phyloP scores from a whole-genome alignment of 1,284 basidiomycete genomes.

The Tranzscheliella williamsii region DNA sequence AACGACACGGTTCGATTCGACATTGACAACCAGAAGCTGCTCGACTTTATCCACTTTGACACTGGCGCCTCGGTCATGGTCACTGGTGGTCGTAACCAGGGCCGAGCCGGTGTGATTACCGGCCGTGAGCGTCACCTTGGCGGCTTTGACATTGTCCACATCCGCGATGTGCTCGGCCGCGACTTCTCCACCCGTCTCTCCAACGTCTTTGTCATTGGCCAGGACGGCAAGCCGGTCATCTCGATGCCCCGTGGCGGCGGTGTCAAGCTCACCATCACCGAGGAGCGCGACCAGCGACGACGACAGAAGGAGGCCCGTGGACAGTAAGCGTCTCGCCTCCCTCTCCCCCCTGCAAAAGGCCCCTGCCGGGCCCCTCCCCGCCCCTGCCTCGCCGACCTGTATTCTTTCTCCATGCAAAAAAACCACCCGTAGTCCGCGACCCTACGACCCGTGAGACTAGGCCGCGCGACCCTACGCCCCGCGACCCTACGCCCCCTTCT shows the following conservation, averaged over 20 bases:
- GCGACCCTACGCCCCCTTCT: no score
- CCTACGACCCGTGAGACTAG: no score
- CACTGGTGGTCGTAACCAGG: constrained; percentile 99
- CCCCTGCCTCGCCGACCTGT: no score
- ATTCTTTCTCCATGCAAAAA: no score
- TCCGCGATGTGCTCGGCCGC: constrained; percentile 91
- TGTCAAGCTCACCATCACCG: constrained; percentile 74
- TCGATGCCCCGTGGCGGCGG: constrained; percentile 98
- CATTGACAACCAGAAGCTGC: constrained; percentile 91
- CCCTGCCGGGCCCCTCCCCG: no score
- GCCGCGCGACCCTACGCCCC: no score
- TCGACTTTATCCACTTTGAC: constrained; percentile 93
- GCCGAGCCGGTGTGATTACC: constrained; percentile 91
- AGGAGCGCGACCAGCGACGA: constrained; percentile 62
- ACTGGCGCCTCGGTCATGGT: constrained; percentile 96
- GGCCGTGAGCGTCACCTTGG: constrained; percentile 96
- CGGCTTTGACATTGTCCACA: constrained; percentile 85
- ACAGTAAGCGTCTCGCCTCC: no score
- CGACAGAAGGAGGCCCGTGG: constrained; percentile 53
- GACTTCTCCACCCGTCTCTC: constrained; percentile 74
- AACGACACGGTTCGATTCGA: constrained; percentile 99
- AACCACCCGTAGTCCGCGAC: no score
- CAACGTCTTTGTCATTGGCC: constrained; percentile 97
- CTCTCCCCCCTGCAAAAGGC: no score
- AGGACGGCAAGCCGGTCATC: constrained; percentile 93